Evolutionary conservation across 2,329 filamentous ascomycete genomes (phyloP).

Genomic region (Orbilia javanica): DNA sequence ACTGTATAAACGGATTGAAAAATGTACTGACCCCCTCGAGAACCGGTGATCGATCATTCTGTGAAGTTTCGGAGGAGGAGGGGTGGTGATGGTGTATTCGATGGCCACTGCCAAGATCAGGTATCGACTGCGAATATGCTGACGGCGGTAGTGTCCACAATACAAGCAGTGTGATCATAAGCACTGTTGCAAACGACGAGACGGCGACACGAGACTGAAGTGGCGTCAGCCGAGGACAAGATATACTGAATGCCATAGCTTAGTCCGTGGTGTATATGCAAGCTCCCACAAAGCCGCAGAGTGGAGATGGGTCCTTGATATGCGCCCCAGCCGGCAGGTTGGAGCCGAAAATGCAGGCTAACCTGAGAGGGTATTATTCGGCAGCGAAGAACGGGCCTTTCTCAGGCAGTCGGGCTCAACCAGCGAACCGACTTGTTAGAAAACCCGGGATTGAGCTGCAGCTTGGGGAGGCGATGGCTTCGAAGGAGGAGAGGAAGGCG

Average conservation of each 20-base stretch:
- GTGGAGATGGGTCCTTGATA: slow-evolving; percentile 15
- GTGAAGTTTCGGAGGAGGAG: slow-evolving; percentile 58
- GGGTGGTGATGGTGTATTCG: slow-evolving; percentile 60
- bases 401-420: slow-evolving; percentile 44
- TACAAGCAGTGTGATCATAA: slow-evolving; percentile 74
- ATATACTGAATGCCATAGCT: slow-evolving; percentile 54
- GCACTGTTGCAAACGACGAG: slow-evolving; percentile 73
- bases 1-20: slow-evolving; percentile 55
- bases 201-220: slow-evolving; percentile 79
- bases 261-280: slow-evolving; percentile 14
- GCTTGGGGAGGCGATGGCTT: slow-evolving; percentile 19
- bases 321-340: slow-evolving; percentile 31
- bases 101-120: slow-evolving; percentile 65
- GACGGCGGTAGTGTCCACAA: slow-evolving; percentile 72
- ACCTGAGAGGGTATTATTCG: slow-evolving; percentile 30
- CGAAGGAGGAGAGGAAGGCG: slow-evolving; percentile 30
- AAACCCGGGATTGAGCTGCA: slow-evolving; percentile 20
- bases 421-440: slow-evolving; percentile 41
- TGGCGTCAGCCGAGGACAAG: slow-evolving; percentile 71
- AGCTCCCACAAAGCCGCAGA: not conserved
- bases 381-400: not conserved
- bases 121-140: slow-evolving; percentile 71
- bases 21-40: slow-evolving; percentile 59
- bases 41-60: slow-evolving; percentile 61
- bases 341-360: slow-evolving; percentile 31